Evolutionary conservation across 164 flowering plant genomes (phyloP), one percentile per base, ranked within the genome.

Genomic region (Hamamelis virginiana): DNA sequence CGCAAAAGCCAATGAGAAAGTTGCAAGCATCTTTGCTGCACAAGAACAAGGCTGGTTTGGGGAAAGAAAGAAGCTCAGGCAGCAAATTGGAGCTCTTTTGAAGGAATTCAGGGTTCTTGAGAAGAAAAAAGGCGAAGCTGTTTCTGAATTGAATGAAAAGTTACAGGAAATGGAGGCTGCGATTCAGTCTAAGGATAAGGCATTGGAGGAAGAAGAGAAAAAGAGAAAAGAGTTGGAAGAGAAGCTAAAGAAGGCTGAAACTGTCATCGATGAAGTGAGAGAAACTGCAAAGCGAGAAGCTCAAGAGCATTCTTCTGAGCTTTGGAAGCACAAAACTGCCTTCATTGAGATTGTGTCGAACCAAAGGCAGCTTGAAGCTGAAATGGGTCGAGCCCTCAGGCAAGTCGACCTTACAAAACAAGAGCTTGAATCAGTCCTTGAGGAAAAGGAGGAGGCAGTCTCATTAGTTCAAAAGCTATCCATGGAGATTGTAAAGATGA

Each of bases 1-100:
- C 72, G 97, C 89, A 5, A 91, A 81, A 68, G 99, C 98, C 6
- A 96, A 92, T 69, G 97, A 92, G 86, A 92, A 87, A 68, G 99
- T 96, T 22, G 96, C 84, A 38, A 46, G 93, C 56, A 92, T 96
- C 68, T 87, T 78, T 65, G 94, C 98, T 10, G 65, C 90, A 1
- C 91, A 88, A 65, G 97, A 96, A 72, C 99, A 92, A 70, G 59
- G 78, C 70, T 92, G 99, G 99, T 71, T 89, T 6, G 70, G 44
- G 14, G 97, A 92, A 71, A 87, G 89, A 69, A 91, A 77, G 82
- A 86, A 77, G 74, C 89, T 91, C 22, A 58, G 77, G 27, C 89
- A 82, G 69, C 88, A 91, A 46, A 81, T 96, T 47, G 88, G 87
- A 19, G 87, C 81, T 67, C 86, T 92, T 13, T 22, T 85, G 61